A percentile compares a stretch with the other conserved stretches of the same genome.
Conservation (phyloP, 129 eudicot species). For the Calendula officinalis region DNA sequence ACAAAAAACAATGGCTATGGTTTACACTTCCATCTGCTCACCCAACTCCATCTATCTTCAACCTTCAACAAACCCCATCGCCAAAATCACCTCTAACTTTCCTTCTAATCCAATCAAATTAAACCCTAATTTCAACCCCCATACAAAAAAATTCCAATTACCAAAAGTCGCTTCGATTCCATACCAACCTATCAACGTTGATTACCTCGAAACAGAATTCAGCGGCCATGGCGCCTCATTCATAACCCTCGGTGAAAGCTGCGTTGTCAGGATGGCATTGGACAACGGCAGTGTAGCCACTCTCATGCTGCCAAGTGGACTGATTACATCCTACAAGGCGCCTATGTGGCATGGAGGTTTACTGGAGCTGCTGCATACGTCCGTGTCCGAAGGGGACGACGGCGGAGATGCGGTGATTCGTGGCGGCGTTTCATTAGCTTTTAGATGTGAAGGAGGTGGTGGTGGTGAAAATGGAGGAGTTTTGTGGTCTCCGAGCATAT, state of each 20-base stretch:
- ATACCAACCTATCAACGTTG: constrained; percentile 46
- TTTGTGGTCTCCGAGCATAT: constrained; percentile 56
- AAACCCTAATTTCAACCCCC: constrained; percentile 1
- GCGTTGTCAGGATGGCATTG: constrained; percentile 56
- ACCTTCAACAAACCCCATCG: constrained; percentile 14
- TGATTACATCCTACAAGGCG: constrained; percentile 79
- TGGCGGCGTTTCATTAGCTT: constrained; percentile 73
- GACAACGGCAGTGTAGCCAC: constrained; percentile 70
- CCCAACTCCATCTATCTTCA: constrained; percentile 13
- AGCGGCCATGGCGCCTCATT: constrained; percentile 60
- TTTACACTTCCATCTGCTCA: constrained; percentile 28
- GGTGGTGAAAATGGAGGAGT: constrained; percentile 32
- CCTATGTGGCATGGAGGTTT: constrained; percentile 87
- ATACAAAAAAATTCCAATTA: constrained; percentile 24
- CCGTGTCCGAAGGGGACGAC: constrained; percentile 47
- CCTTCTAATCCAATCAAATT: constrained; percentile 2
- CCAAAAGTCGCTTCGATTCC: constrained; percentile 53
- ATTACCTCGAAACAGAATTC: constrained; percentile 59
- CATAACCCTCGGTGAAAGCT: constrained; percentile 45
- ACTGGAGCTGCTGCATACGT: constrained; percentile 71
- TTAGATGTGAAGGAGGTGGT: constrained; percentile 33
- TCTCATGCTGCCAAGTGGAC: constrained; percentile 82
- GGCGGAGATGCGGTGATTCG: constrained; percentile 55
- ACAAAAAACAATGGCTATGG: constrained; percentile 37
- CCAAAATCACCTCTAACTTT: constrained; percentile 12